Conservation (phyloP, 305 asterid genomes). For the Andrographis paniculata region DNA sequence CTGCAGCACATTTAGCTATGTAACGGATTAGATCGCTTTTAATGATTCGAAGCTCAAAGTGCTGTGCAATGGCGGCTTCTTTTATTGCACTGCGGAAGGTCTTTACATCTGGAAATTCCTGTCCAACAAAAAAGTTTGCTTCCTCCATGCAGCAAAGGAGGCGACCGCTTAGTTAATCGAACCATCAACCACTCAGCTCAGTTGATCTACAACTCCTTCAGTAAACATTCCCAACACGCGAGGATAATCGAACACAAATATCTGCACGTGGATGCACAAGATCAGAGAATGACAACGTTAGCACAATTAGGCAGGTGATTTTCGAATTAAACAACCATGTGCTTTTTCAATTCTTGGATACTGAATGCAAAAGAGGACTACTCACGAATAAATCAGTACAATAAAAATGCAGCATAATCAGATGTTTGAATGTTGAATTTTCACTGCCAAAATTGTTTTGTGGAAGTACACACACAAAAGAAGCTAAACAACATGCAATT, state of each 20-base stretch:
- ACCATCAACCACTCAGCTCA: constrained; percentile 23
- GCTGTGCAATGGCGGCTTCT: constrained; percentile 81
- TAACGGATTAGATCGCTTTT: constrained; percentile 68
- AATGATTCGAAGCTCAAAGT: constrained; percentile 60
- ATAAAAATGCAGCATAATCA: too few species aligned
- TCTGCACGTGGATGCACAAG: neutral
- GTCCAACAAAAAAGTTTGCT: constrained; percentile 40
- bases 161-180: constrained; percentile 12
- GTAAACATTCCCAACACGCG: constrained; percentile 5
- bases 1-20: constrained; percentile 71
- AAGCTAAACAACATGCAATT: too few species aligned
- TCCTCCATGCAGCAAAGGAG: constrained; percentile 41
- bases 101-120: constrained; percentile 70
- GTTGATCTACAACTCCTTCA: constrained; percentile 10
- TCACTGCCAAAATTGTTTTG: too few species aligned
- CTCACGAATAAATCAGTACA: too few species aligned
- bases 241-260: constrained; percentile 2
- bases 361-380: too few species aligned
- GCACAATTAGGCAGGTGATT: too few species aligned
- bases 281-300: neutral
- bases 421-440: too few species aligned
- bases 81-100: constrained; percentile 60
- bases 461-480: too few species aligned
- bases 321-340: too few species aligned
- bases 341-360: too few species aligned